Base-by-base conservation (phyloP, 768 basidiomycete species). In the Collybia nuda region DNA sequence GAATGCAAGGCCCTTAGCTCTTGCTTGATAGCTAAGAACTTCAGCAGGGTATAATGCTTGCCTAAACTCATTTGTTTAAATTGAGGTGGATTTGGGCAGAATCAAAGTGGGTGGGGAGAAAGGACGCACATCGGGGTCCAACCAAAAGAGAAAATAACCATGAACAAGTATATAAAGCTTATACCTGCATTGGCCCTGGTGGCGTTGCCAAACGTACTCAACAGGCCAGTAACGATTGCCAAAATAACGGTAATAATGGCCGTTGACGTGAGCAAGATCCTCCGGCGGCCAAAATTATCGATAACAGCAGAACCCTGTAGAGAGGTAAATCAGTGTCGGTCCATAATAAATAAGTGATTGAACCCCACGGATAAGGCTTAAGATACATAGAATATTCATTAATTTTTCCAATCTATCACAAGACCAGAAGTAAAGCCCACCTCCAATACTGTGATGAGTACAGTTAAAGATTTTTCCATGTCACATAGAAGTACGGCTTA, bases 21-120 rank as follows among this genome's bases (percentile, higher is more conserved):
- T 67, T 15, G 72, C 74, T 57, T 80, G 69, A 56, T 75, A 81
- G 8, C 67, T 64, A 6, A 82, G 65, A 8, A 80, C 76, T 61
- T 81, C 80, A 5, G 79, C 73, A 5, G 78, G 77, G 56, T 81
- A 81, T 12, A 81, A 62, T 1, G 75, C 78, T 71, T 82, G 80
- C 67, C 73, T 74, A 39, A 9, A 35, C 17, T 22, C n/a, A 23
- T 14, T 50, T 43, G 48, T 42, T 37, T 9, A 44, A 50, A 24
- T 48, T n/a, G 32, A 39, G n/a, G n/a, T n/a, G n/a, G n/a, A n/a
- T n/a, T n/a, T n/a, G n/a, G 32, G 23, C n/a, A 21, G n/a, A 32
- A 29, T 7, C 38, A 40, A 12, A 22, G 11, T 14, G n/a, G n/a
- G n/a, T 37, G 35, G n/a, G 5, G 24, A 17, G 6, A 14, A 29